phyloP scores from a whole-genome alignment of 75 land plant genomes.

The Adiantum capillusveneris region DNA sequence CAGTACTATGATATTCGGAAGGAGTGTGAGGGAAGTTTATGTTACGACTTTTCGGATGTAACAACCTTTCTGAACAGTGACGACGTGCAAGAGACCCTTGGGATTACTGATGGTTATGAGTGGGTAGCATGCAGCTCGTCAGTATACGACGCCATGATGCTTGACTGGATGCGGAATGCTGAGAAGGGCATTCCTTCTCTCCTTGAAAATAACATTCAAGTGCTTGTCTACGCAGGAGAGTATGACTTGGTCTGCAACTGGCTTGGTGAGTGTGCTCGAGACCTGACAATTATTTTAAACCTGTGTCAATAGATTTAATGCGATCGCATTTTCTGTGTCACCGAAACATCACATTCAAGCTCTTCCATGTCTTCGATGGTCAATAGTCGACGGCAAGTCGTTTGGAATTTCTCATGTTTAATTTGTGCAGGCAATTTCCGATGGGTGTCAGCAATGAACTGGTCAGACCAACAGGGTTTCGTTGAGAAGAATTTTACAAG shows the following conservation, averaged over 20 bases:
- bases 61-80: constrained; percentile 65
- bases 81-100: constrained; percentile 63
- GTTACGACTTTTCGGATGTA: constrained; percentile 97
- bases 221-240: constrained; percentile 97
- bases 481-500: no score
- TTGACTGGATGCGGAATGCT: constrained; percentile 97
- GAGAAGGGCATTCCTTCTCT: constrained; percentile 90
- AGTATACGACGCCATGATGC: constrained; percentile 84
- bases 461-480: no score
- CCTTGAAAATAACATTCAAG: constrained; percentile 64
- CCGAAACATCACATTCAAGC: background rate
- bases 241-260: constrained; percentile 98
- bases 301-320: no score
- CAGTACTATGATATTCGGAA: constrained; percentile 96
- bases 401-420: no score
- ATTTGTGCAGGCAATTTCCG: no score
- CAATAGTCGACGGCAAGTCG: no score
- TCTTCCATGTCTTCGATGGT: no score
- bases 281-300: background rate
- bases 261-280: constrained; percentile 54
- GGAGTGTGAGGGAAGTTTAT: constrained; percentile 74
- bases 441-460: no score
- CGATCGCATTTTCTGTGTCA: background rate
- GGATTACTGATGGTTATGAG: constrained; percentile 59
- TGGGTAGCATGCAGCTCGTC: constrained; percentile 87